Evolutionary conservation across 805 yeast genomes (phyloP), one percentile per base, ranked within the genome.

Genomic region (Cyberlindnera euphorbiiphila): DNA sequence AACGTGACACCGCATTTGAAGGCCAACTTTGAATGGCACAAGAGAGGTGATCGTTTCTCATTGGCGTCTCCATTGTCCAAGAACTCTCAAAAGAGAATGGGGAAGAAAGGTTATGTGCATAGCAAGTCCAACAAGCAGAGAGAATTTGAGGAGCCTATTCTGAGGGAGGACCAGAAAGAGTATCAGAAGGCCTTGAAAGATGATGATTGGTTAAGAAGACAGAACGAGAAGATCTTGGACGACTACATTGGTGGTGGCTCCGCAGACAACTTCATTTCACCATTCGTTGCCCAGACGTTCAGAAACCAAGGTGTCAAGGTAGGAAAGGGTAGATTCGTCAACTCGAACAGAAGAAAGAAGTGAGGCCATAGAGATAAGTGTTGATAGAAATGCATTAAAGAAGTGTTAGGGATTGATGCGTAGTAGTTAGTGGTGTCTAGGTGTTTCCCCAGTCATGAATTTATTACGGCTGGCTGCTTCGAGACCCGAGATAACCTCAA

Each of bases 211-310:
- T 82, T 80, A 50, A 75, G 85, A 54, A 73, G 85, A 53, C 84
- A 85, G 53, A 86, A 85, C 52, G 97, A 89, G 54, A 89, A 89
- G 59, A 68, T 84, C 40, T 65, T 88, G 46, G 80, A 82, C 49
- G 87, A 86, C 52, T 93, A 94, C 82, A 80, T 89, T 34, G 96
- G 97, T 13, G 95, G 95, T n/a, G 93, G 93, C 6, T 78, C 88
- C 37, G 89, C 97, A 37, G 85, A 83, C 62, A 84, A 84, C 51
- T 78, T 79, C 49, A 78, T 84, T 34, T 83, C 96, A 11, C 98
- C 98, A n/a, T 93, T 93, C 43, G 78, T 74, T 39, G 74, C 69
- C 27, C 69, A 78, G 25, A 77, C 82, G n/a, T 64, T 72, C 42
- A 74, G 78, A 58, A 68, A 73, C 22, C 72, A 80, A 18, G 80